Evolutionary conservation across 164 flowering plant genomes (phyloP), one percentile per base, ranked within the genome.

Genomic region (Vitis riparia): DNA sequence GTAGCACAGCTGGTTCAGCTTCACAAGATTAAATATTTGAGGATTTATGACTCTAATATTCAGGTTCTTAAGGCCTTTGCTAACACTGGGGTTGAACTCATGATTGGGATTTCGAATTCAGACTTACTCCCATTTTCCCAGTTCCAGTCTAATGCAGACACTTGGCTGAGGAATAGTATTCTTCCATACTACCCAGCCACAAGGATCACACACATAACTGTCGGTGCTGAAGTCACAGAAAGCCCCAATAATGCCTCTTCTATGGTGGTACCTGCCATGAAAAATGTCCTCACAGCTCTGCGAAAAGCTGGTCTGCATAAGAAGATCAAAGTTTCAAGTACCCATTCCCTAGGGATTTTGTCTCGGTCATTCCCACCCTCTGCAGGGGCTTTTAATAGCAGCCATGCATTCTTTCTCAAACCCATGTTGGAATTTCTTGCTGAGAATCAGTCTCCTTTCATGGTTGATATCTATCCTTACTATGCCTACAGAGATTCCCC

Each of bases 341-440:
- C 99, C 17, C 91, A 86, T 78, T 90, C 99, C 2, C 89, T 96
- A 27, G 94, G 97, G 19, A 80, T 91, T 64, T 66, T 96, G 75
- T 89, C 97, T 29, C 86, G 95, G 11, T 96, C 99, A 1, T 93
- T 86, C 76, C 99, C 99, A 1, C 97, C 99, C 1, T 93, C 98
- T 15, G 99, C 98, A 6, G 99, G 98, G 53, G 94, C 99, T 37
- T 93, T 96, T 68, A 81, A 74, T 66, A 89, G 92, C 75, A 85
- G 74, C 59, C 71, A 73, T 67, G 99, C 97, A 1, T 87, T 58
- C 75, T 87, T 90, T 70, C 69, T 95, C 58, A 89, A 80, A 49
- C 97, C 98, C 4, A 23, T 91, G 87, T 62, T 93, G 76, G 97
- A 91, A 58, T 91, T 96, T 67, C 94, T 96, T 68, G 95, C 87